These are phyloP conservation scores for Phytophthora colocasiae DNA, from an alignment of 352 stramenopile genomes.

Conservation along the genomic window DNA sequence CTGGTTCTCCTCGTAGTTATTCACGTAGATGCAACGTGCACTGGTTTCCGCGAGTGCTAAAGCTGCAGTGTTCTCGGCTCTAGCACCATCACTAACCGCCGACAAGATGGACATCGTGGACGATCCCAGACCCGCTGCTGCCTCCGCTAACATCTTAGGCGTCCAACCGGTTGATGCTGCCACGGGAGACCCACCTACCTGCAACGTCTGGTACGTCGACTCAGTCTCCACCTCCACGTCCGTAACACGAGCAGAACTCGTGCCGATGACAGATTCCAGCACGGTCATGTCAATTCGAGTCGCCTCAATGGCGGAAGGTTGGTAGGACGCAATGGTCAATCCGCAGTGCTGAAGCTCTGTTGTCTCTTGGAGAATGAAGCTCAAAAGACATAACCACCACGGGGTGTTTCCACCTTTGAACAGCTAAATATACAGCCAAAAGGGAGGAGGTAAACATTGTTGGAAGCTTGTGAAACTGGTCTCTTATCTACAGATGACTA, in stretches of 20 bases:
- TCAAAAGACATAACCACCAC: conserved; percentile 36
- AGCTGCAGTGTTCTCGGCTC: conserved; percentile 19
- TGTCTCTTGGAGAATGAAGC: conserved; percentile 35
- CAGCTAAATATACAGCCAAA: conserved; percentile 30
- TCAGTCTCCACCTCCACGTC: conserved; percentile 41
- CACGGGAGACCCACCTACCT: conserved; percentile 30
- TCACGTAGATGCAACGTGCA: conserved; percentile 79
- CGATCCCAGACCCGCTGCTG: conserved; percentile 31
- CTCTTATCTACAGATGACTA: conserved; percentile 20
- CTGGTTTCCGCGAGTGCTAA: conserved; percentile 48
- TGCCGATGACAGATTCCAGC: conserved; percentile 24
- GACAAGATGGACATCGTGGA: conserved; percentile 40
- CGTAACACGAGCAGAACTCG: conserved; percentile 23
- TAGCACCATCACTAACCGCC: conserved; percentile 22
- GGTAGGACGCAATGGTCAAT: no score
- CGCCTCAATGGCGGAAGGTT: conserved; percentile 4
- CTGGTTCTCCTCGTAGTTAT: conserved; percentile 62
- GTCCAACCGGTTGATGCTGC: conserved; percentile 25
- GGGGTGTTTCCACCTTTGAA: conserved; percentile 13
- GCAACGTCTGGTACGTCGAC: conserved; percentile 29
- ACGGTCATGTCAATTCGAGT: conserved; percentile 30
- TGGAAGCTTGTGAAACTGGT: neutral
- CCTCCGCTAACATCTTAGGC: conserved; percentile 37
- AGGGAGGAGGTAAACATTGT: conserved; percentile 5
- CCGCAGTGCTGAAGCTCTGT: conserved; percentile 6